These are phyloP conservation scores for Calonectria henricotiae DNA, from an alignment of 2,329 filamentous ascomycete species.

Conservation along the genomic window DNA sequence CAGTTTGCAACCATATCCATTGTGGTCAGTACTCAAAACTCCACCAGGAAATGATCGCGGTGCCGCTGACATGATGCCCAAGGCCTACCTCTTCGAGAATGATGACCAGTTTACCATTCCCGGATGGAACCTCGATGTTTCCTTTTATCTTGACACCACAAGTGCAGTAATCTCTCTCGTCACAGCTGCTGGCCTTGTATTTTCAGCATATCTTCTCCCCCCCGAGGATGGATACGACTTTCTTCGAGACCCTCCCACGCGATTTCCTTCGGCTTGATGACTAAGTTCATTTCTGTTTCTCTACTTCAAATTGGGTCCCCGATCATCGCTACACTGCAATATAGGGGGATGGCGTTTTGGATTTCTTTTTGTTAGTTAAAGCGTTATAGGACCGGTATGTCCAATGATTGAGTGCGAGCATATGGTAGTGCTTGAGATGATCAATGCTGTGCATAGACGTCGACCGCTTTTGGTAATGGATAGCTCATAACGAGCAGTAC, in stretches of 20 bases:
- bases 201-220: slow-evolving; percentile 80
- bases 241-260: slow-evolving; percentile 68
- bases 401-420: slow-evolving; percentile 15
- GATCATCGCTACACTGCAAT: slow-evolving; percentile 50
- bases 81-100: slow-evolving; percentile 89
- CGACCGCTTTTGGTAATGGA: slow-evolving; percentile 22
- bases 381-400: slow-evolving; percentile 11
- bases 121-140: slow-evolving; percentile 86
- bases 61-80: slow-evolving; percentile 33
- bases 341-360: slow-evolving; percentile 49
- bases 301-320: not conserved
- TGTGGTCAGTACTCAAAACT: slow-evolving; percentile 75
- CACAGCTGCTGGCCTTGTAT: slow-evolving; percentile 72
- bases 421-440: not conserved
- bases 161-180: slow-evolving; percentile 71
- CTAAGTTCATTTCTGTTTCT: not conserved
- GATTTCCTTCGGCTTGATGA: slow-evolving; percentile 9
- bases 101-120: slow-evolving; percentile 85
- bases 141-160: slow-evolving; percentile 80
- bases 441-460: slow-evolving; percentile 26
- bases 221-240: slow-evolving; percentile 91
- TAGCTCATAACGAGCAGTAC: not conserved
- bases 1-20: slow-evolving; percentile 86
- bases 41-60: too few species aligned
- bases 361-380: not conserved